phyloP scores from a whole-genome alignment of 768 basidiomycete species.

The Tylopilus subfusipes region DNA sequence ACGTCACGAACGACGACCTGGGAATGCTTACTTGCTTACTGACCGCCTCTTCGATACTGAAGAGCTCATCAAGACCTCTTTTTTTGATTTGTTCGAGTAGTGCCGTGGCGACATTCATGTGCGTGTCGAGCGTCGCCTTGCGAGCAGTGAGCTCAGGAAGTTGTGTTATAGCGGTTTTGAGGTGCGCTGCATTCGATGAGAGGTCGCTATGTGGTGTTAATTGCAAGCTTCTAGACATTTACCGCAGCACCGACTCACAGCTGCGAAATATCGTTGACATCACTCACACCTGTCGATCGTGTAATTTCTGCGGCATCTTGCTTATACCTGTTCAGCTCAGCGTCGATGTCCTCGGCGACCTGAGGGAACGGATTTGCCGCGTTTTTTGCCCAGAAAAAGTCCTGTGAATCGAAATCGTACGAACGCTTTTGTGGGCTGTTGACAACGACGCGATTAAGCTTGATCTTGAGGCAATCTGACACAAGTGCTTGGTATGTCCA shows the following conservation, averaged over 20 bases:
- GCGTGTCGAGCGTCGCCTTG: conserved; percentile 94
- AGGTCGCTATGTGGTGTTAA: conserved; percentile 55
- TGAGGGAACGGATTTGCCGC: conserved; percentile 96
- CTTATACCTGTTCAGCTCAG: conserved; percentile 88
- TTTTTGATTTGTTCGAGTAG: conserved; percentile 93
- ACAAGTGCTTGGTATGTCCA: conserved; percentile 99
- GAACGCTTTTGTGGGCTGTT: conserved; percentile 69
- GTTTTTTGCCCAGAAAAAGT: conserved; percentile 99
- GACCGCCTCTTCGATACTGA: conserved; percentile 91
- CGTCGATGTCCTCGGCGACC: conserved; percentile 95
- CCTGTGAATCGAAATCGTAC: conserved; percentile 96
- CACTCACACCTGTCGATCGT: conserved; percentile 90
- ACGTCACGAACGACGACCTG: not conserved
- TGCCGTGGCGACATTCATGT: conserved; percentile 99
- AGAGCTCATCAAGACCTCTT: conserved; percentile 93
- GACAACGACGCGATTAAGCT: conserved; percentile 90
- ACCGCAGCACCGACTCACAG: conserved; percentile 51
- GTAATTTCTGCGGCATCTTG: conserved; percentile 97
- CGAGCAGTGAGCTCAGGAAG: conserved; percentile 95
- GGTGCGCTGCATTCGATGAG: conserved; percentile 86
- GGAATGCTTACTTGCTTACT: conserved; percentile 63
- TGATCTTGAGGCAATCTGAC: conserved; percentile 96
- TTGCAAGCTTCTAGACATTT: not conserved
- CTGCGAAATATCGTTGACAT: conserved; percentile 92
- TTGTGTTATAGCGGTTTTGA: conserved; percentile 96